Evolutionary conservation across 1,284 basidiomycete genomes (phyloP).

Genomic region (Tilletiaria anomala): DNA sequence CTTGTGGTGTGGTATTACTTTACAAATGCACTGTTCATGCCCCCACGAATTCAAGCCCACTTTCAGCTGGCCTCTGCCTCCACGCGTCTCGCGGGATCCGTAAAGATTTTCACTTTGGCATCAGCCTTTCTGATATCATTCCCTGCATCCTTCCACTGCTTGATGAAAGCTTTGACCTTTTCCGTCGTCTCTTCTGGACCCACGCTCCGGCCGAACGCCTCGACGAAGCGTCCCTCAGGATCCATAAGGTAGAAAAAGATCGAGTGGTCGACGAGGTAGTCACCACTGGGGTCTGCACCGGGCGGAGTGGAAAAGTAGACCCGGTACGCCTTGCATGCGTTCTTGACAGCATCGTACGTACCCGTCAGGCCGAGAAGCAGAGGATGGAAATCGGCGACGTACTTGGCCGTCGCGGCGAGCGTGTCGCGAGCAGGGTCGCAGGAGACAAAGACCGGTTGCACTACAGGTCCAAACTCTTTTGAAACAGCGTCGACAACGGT

Average conservation of each 20-base stretch:
- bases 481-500: constrained; percentile 62
- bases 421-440: constrained; percentile 90
- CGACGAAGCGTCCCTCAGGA: constrained; percentile 61
- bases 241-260: constrained; percentile 99
- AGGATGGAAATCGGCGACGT: constrained; percentile 59
- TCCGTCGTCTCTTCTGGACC: constrained; percentile 54
- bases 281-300: constrained; percentile 54
- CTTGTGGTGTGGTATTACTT: no score
- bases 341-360: constrained; percentile 68
- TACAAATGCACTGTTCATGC: no score
- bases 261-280: constrained; percentile 67
- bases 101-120: no score
- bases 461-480: constrained; percentile 40
- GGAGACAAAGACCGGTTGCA: constrained; percentile 71
- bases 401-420: constrained; percentile 47
- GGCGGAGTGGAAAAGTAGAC: constrained; percentile 95
- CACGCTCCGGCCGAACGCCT: constrained; percentile 82
- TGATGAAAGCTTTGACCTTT: constrained; percentile 46
- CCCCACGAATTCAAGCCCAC: no score
- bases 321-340: constrained; percentile 80
- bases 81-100: no score
- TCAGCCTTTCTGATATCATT: no score
- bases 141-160: constrained; percentile 46
- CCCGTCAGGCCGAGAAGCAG: constrained; percentile 77
- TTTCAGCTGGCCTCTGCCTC: no score